Conservation (phyloP, 2,329 filamentous ascomycete species). For the Hirsutella rhossiliensis region DNA sequence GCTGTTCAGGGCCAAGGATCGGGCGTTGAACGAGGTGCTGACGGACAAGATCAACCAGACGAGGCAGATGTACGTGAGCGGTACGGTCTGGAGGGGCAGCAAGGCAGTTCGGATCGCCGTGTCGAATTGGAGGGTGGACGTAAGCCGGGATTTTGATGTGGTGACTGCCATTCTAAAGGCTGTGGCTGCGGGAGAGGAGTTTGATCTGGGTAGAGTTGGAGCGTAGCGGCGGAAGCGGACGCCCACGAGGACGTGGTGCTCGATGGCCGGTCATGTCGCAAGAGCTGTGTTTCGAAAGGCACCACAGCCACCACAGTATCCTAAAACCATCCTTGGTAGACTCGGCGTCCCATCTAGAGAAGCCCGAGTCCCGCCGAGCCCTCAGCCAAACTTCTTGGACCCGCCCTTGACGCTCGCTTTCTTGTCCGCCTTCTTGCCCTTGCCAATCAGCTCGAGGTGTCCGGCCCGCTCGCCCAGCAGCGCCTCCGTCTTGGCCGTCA, state of each 20-base stretch:
- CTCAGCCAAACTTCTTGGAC: constrained; percentile 43
- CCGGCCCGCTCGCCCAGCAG: constrained; percentile 47
- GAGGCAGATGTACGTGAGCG: constrained; percentile 69
- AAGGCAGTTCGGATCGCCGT: constrained; percentile 75
- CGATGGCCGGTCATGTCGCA: neutral
- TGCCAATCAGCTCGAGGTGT: constrained; percentile 47
- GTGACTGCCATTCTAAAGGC: constrained; percentile 49
- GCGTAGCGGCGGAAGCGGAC: neutral
- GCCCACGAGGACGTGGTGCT: too few relatives aligned
- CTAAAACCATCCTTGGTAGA: too few relatives aligned
- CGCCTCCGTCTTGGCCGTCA: constrained; percentile 42
- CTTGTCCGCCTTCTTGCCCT: constrained; percentile 36
- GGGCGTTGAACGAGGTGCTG: constrained; percentile 49
- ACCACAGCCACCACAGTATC: neutral
- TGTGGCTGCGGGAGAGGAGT: constrained; percentile 25
- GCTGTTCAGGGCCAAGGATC: constrained; percentile 62
- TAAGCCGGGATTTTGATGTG: constrained; percentile 52
- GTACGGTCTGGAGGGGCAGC: constrained; percentile 62
- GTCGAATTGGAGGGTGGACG: constrained; percentile 70
- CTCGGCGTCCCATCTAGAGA: too few relatives aligned
- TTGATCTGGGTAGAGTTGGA: constrained; percentile 7
- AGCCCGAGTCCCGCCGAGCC: too few relatives aligned
- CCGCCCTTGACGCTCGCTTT: constrained; percentile 33
- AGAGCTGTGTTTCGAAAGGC: neutral
- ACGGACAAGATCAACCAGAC: constrained; percentile 61